Evolutionary conservation across 2,329 filamentous ascomycete species (phyloP).

Genomic region (Alternaria longipes): DNA sequence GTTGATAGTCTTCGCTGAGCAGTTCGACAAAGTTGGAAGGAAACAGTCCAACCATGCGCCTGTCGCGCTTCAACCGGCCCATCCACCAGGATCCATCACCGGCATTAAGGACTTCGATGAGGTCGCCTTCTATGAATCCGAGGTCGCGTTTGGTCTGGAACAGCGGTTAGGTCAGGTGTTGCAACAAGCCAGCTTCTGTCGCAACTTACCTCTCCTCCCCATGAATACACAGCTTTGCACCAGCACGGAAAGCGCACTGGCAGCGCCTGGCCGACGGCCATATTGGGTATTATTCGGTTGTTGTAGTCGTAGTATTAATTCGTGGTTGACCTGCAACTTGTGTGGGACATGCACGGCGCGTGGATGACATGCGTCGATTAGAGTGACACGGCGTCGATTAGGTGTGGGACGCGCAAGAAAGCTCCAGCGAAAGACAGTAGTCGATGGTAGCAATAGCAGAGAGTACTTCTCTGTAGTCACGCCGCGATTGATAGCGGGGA

Average conservation of each 20-base stretch:
- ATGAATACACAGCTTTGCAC: constrained; percentile 91
- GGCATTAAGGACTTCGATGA: constrained; percentile 98
- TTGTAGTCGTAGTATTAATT: constrained; percentile 6
- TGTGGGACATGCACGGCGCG: constrained; percentile 21
- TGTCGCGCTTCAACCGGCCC: constrained; percentile 87
- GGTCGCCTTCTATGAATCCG: constrained; percentile 95
- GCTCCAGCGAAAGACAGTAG: constrained; percentile 17
- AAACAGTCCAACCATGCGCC: constrained; percentile 89
- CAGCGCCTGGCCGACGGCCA: constrained; percentile 63
- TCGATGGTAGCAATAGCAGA: constrained; percentile 21
- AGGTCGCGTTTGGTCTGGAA: constrained; percentile 83
- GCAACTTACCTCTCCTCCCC: constrained; percentile 76
- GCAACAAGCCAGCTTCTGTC: constrained; percentile 11
- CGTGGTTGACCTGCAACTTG: constrained; percentile 31
- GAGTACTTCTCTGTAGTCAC: constrained; percentile 16
- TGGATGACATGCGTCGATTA: constrained; percentile 28
- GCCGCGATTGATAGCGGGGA: constrained; percentile 27
- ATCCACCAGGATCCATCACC: constrained; percentile 99
- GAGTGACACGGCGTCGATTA: constrained; percentile 17
- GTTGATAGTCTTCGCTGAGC: constrained; percentile 83
- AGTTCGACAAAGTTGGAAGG: constrained; percentile 98
- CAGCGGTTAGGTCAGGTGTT: constrained; percentile 31
- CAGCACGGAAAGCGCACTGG: constrained; percentile 88
- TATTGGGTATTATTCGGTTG: constrained; percentile 29
- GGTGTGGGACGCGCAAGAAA: constrained; percentile 3